A percentile compares a stretch with the other conserved stretches of the same genome.
Conservation (phyloP, 1,284 basidiomycete species). For the Fomitopsis palustris region DNA sequence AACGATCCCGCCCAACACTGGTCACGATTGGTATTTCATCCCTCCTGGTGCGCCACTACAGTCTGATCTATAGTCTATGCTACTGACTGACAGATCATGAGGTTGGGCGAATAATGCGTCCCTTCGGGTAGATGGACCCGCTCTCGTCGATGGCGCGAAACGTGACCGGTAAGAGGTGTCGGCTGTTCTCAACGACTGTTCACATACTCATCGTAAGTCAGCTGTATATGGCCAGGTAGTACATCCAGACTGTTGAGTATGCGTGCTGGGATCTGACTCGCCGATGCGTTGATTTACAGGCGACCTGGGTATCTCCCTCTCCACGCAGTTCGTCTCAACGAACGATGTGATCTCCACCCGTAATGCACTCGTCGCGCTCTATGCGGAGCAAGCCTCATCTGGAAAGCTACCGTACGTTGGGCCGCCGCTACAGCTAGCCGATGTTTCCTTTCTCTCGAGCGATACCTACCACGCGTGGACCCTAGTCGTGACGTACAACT, state of each 20-base stretch:
- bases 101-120: conserved; percentile 57
- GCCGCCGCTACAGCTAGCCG: conserved; percentile 50
- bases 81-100: conserved; percentile 13
- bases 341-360: conserved; percentile 51
- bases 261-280: not conserved
- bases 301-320: conserved; percentile 62
- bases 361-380: conserved; percentile 57
- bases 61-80: too few relatives aligned
- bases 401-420: conserved; percentile 56
- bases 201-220: conserved; percentile 30
- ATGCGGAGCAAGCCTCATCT: conserved; percentile 47
- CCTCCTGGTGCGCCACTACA: too few relatives aligned
- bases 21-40: conserved; percentile 42
- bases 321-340: conserved; percentile 57
- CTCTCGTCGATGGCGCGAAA: conserved; percentile 62
- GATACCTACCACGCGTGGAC: conserved; percentile 44
- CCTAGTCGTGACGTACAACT: conserved; percentile 44
- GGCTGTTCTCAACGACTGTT: not conserved
- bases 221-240: conserved; percentile 56
- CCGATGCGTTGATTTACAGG: conserved; percentile 25
- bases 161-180: conserved; percentile 42
- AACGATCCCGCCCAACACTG: conserved; percentile 48
- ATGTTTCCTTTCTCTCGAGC: conserved; percentile 38
- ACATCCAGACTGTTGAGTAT: not conserved
- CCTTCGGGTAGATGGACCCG: conserved; percentile 52